phyloP scores from a whole-genome alignment of 208 protist genomes.

The Spongospora subterranea region DNA sequence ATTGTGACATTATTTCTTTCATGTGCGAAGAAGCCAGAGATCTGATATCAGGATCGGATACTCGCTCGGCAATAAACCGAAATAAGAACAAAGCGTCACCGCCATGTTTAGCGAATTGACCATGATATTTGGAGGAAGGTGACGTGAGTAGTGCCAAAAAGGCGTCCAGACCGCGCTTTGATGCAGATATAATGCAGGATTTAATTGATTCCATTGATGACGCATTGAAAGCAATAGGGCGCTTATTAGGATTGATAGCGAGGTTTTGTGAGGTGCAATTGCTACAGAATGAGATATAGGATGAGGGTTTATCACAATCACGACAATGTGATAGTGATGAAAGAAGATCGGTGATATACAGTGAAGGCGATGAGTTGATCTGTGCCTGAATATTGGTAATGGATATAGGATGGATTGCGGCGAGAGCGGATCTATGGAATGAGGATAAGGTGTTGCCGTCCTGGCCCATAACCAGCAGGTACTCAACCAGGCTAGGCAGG shows the following conservation, averaged over 20 bases:
- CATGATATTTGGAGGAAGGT: not conserved
- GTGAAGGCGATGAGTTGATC: too few relatives aligned
- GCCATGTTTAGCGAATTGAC: not conserved
- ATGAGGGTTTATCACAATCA: not conserved
- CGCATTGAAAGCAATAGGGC: not conserved
- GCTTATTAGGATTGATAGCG: not conserved
- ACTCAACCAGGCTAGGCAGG: too few relatives aligned
- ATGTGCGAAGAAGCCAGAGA: not conserved
- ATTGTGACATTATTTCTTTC: not conserved
- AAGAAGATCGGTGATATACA: too few relatives aligned
- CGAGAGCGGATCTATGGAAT: too few relatives aligned
- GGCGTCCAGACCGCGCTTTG: slow-evolving; percentile 4
- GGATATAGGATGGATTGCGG: too few relatives aligned
- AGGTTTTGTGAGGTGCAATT: not conserved
- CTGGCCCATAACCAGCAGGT: too few relatives aligned
- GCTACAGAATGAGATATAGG: not conserved
- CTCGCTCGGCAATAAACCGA: slow-evolving; percentile 11
- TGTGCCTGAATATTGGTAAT: too few relatives aligned
- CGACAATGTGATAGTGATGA: too few relatives aligned
- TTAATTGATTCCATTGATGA: not conserved
- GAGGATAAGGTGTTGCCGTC: too few relatives aligned
- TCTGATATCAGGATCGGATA: not conserved
- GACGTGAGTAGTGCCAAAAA: not conserved
- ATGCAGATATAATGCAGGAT: not conserved
- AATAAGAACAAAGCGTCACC: slow-evolving; percentile 53